A percentile compares a stretch with the other conserved stretches of the same genome.
Conservation (phyloP, 2,329 filamentous ascomycete species). For the Zarea fungicola region DNA sequence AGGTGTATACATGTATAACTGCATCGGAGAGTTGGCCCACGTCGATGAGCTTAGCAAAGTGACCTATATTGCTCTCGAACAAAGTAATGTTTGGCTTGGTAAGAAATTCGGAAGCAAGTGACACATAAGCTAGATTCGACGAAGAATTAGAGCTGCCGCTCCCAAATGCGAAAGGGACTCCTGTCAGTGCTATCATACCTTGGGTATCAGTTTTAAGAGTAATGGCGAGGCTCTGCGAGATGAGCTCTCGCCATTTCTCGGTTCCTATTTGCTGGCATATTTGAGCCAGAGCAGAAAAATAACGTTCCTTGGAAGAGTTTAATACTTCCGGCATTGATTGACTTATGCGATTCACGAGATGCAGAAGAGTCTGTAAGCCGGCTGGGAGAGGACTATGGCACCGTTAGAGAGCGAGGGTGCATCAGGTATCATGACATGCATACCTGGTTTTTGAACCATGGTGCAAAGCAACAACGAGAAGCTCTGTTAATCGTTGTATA, state of each 20-base stretch:
- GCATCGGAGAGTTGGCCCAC: slow-evolving; percentile 35
- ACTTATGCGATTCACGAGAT: neutral
- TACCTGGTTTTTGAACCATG: slow-evolving; percentile 1
- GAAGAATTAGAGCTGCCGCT: neutral
- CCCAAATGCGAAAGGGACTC: too few relatives aligned
- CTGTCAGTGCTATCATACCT: too few relatives aligned
- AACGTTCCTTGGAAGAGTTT: neutral
- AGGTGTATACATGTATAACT: slow-evolving; percentile 33
- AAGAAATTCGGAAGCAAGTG: slow-evolving; percentile 36
- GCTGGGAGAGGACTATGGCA: neutral
- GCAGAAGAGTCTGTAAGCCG: neutral
- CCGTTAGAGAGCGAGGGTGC: neutral
- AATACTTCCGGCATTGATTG: neutral
- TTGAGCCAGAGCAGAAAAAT: neutral
- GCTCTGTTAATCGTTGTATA: slow-evolving; percentile 29
- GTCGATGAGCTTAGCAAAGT: slow-evolving; percentile 34
- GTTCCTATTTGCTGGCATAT: neutral
- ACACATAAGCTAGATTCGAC: slow-evolving; percentile 24
- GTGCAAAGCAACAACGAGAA: slow-evolving; percentile 32
- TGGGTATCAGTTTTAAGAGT: neutral
- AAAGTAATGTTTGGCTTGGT: slow-evolving; percentile 30
- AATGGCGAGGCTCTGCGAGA: neutral
- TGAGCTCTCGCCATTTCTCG: neutral
- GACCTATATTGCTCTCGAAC: slow-evolving; percentile 35
- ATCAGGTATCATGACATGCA: neutral